Base-by-base conservation (phyloP, 148 eudicot species). In the Spergularia bocconei region DNA sequence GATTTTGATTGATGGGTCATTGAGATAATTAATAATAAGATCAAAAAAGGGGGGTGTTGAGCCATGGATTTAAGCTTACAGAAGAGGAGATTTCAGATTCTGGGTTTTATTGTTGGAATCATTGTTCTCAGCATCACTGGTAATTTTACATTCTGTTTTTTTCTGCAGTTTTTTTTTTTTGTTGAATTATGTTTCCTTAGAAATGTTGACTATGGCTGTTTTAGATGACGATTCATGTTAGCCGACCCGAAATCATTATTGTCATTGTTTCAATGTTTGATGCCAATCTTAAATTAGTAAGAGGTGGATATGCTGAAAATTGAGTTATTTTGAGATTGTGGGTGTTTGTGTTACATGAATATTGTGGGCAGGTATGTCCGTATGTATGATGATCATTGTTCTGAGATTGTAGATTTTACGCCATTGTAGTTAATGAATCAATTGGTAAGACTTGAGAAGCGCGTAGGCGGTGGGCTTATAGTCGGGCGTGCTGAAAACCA, bases 61-160 rank as follows among this genome's bases (percentile, higher is more conserved):
- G 50, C 77, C 19, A 85, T 85, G 85, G 86, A 85, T 82, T 51
- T 87, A 47, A 76, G 62, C 72, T 72, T 87, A 59, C 72, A 84
- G 77, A 89, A 85, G 83, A 89, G 80, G 75, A 85, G 86, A 71
- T 58, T 85, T 74, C 87, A 82, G 48, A 53, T 85, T 60, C 36
- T 91, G 10, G 4, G 80, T 71, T 83, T 82, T 74, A 39, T 88
- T 62, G 80, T 78, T 74, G 97, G 83, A 15, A 48, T 87, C 44
- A 77, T 88, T 63, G 77, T 65, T 71, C 93, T 91, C 81, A 81
- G 90, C 56, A 82, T 91, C 77, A 77, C 84, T 29, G 94, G 97
- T 89, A 82, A 44, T 15, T 23, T 55, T n/a, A 4, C 16, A 17
- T 15, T 63, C 21, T 48, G 0, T 51, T 52, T 36, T 21, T 38